Evolutionary conservation across 768 basidiomycete species (phyloP).

Genomic region (Phylloporus sp.): DNA sequence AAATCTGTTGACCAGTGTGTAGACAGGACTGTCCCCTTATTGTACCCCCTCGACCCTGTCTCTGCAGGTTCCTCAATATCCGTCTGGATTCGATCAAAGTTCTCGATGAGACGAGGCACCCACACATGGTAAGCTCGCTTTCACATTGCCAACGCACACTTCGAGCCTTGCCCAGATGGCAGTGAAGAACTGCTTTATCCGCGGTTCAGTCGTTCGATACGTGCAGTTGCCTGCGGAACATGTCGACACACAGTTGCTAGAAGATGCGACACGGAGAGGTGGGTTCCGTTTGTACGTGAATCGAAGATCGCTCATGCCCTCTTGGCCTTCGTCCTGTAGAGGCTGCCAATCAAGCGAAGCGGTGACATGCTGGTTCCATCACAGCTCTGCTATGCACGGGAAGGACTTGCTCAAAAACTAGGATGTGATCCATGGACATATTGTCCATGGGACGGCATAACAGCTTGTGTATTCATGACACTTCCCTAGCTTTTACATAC

Average conservation of each 20-base stretch:
- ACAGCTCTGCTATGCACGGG: too few species aligned
- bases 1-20: constrained; percentile 98
- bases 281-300: constrained; percentile 11
- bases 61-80: constrained; percentile 85
- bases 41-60: background rate
- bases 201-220: constrained; percentile 97
- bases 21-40: background rate
- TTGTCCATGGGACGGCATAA: background rate
- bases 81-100: constrained; percentile 92
- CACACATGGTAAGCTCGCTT: constrained; percentile 78
- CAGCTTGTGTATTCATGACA: constrained; percentile 17
- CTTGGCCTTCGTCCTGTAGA: constrained; percentile 22
- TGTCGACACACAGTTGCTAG: constrained; percentile 91
- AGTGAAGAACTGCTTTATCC: constrained; percentile 98
- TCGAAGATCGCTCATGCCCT: constrained; percentile 2
- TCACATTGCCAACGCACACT: background rate
- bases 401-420: background rate
- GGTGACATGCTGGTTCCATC: constrained; percentile 22
- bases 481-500: constrained; percentile 40
- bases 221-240: constrained; percentile 90
- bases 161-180: constrained; percentile 65
- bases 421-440: background rate
- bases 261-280: constrained; percentile 98
- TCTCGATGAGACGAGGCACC: constrained; percentile 87
- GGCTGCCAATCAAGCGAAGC: constrained; percentile 40